Conservation (phyloP, 2,329 filamentous ascomycete genomes). For the Nothophoma quercina region DNA sequence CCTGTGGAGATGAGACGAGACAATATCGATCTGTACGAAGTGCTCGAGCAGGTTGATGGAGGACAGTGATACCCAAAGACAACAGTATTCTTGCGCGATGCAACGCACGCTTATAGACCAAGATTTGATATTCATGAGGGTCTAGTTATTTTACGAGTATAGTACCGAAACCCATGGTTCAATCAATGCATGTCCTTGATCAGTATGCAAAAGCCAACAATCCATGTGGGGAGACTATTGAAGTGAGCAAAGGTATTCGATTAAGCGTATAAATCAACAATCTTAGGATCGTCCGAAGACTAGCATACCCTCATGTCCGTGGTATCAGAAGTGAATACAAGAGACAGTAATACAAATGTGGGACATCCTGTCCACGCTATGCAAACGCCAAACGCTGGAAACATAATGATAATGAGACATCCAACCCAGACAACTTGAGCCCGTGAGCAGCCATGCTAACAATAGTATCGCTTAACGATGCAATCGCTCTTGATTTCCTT, state of each 20-base stretch:
- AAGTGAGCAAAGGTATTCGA: not conserved
- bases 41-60: constrained; percentile 30
- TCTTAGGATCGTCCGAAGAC: constrained; percentile 1
- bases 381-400: constrained; percentile 28
- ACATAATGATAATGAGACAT: not conserved
- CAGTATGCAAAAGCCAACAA: not conserved
- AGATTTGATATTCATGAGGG: no score
- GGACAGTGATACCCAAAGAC: not conserved
- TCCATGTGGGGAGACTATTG: no score
- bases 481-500: not conserved
- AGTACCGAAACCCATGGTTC: no score
- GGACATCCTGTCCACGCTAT: constrained; percentile 19
- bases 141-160: no score
- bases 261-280: not conserved
- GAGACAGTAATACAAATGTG: constrained; percentile 1
- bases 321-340: constrained; percentile 15
- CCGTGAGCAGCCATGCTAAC: no score
- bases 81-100: not conserved
- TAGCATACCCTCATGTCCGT: not conserved
- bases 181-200: no score
- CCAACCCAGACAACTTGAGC: not conserved
- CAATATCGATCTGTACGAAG: constrained; percentile 29
- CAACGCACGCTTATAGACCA: no score
- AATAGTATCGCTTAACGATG: constrained; percentile 11
- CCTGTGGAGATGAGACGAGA: not conserved